Evolutionary conservation across 495 filamentous ascomycete genomes (phyloP), one percentile per base, ranked within the genome.

Genomic region (Penicillium egyptiacum): DNA sequence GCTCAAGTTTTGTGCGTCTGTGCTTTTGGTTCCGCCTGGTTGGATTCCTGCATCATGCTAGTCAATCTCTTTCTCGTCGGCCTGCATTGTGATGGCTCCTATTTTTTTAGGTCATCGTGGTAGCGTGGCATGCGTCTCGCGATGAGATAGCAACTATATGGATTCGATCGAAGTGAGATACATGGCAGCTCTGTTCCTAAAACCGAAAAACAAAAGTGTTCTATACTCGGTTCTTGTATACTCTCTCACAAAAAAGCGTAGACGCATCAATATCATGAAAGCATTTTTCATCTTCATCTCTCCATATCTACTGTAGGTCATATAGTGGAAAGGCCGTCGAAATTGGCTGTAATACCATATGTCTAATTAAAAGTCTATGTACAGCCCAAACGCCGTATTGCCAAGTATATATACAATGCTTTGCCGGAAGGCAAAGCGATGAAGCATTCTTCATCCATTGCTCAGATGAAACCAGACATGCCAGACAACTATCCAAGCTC

Each of bases 201-300:
- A 16, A 35, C 41, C 53, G 44, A 60, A 56, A 62, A 65, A 57
- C 61, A 69, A 66, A 61, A 61, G 56, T 66, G 64, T 62, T 69
- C 57, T 52, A 62, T 59, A 60, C 40, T 58, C 30, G 41, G 30
- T 55, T 41, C 35, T 57, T 57, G 50, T 44, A 53, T 40, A 58
- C 17, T 58, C 30, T 46, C 44, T 30, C 55, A 19, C n/a, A 31
- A 17, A 30, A 53, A 44, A 28, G 30, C 31, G 53, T 55, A 55
- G 53, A 55, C 30, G 22, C 41, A 33, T 46, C 41, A 55, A 46
- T 39, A 44, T 33, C 52, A 54, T 45, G 39, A 25, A 54, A 54
- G 53, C 53, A 55, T 55, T 55, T 40, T 31, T 39, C 30, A 31
- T 35, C 42, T 47, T 16, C 19, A 9, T 20, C 30, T 16, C 26